A percentile compares a stretch with the other conserved stretches of the same genome.
Conservation (phyloP, 176 grass and related monocot genomes). For the Luzula sylvatica region DNA sequence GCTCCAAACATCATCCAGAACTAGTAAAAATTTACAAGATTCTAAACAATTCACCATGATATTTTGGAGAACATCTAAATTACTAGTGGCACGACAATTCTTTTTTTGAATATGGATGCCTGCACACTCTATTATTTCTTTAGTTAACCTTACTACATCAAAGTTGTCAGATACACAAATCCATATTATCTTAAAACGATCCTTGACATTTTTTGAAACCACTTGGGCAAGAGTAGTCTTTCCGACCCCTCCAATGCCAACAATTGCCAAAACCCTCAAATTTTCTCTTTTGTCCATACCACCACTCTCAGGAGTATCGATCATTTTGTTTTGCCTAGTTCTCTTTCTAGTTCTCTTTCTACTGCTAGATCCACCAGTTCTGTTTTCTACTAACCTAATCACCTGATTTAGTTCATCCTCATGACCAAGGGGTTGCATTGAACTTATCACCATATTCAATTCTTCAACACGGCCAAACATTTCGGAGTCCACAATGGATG, state of each 20-base stretch:
- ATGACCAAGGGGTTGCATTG: too few species aligned
- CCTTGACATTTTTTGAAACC: not conserved
- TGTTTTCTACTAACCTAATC: not conserved
- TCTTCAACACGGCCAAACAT: too few species aligned
- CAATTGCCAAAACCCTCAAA: conserved; percentile 23
- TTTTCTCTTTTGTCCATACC: not conserved
- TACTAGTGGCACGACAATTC: not conserved
- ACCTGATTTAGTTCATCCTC: not conserved
- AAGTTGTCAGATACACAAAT: conserved; percentile 18
- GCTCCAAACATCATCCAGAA: conserved; percentile 28
- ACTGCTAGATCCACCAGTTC: not conserved
- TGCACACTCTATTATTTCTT: not conserved
- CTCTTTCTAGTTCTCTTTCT: not conserved
- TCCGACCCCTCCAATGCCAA: conserved; percentile 35
- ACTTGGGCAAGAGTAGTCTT: conserved; percentile 19
- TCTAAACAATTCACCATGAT: not conserved
- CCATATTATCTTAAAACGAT: conserved; percentile 12
- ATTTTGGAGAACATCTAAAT: not conserved
- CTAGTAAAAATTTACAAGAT: conserved; percentile 10
- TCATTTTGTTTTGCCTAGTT: too few species aligned
- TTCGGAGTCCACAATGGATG: not conserved
- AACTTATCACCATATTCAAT: too few species aligned
- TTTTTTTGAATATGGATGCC: too few species aligned
- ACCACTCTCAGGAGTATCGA: not conserved
- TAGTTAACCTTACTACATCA: not conserved